Conservation (phyloP, 176 grass and related monocot species). For the Guadua angustifolia region DNA sequence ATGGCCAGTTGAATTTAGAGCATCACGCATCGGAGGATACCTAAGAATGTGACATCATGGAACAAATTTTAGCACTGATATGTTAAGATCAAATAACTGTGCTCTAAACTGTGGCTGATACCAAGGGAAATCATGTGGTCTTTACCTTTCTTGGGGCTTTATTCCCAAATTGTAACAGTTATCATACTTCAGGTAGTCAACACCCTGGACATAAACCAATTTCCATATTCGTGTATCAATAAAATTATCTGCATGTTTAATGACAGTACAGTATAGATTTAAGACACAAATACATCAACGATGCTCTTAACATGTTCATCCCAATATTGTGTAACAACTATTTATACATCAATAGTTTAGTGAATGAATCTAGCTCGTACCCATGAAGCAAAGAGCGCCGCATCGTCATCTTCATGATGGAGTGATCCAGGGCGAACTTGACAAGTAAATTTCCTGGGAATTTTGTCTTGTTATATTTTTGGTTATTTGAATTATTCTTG, state of each 20-base stretch:
- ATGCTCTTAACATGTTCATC: slow-evolving; percentile 6
- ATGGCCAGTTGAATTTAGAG: slow-evolving; percentile 84
- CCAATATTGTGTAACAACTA: slow-evolving; percentile 9
- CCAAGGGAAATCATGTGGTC: neutral
- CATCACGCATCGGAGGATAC: slow-evolving; percentile 97
- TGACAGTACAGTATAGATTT: slow-evolving; percentile 18
- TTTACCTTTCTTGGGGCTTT: slow-evolving; percentile 76
- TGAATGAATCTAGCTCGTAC: slow-evolving; percentile 53
- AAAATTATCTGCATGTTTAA: neutral
- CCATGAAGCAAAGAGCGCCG: slow-evolving; percentile 83
- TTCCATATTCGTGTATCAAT: neutral
- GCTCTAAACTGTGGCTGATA: neutral
- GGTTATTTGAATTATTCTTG: slow-evolving; percentile 20
- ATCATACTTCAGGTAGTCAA: slow-evolving; percentile 96
- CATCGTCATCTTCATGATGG: slow-evolving; percentile 80
- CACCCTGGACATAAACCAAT: slow-evolving; percentile 50
- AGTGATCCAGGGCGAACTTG: slow-evolving; percentile 95
- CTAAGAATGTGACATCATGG: slow-evolving; percentile 47
- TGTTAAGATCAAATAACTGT: neutral
- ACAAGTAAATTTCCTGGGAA: slow-evolving; percentile 82
- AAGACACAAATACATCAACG: slow-evolving; percentile 10
- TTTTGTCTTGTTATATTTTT: slow-evolving; percentile 36
- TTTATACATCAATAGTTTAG: neutral
- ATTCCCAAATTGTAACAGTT: slow-evolving; percentile 95
- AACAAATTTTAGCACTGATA: slow-evolving; percentile 22